phyloP scores from a whole-genome alignment of 768 basidiomycete species.

The Ramaria rubella region DNA sequence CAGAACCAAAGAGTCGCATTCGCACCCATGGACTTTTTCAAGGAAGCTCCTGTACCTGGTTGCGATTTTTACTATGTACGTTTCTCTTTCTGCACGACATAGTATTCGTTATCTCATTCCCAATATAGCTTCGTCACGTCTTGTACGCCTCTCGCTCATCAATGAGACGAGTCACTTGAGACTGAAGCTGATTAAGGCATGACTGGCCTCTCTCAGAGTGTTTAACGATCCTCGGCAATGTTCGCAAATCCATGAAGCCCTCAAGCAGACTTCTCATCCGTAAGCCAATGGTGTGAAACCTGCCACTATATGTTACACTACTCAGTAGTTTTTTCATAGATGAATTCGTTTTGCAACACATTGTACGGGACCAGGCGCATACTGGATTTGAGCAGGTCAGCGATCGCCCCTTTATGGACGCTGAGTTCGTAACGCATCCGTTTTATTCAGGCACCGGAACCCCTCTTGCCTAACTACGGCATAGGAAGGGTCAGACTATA shows the following conservation, averaged over 20 bases:
- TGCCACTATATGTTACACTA: not conserved
- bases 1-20: conserved; percentile 32
- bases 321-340: conserved; percentile 19
- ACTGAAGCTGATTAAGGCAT: conserved; percentile 24
- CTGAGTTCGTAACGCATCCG: not conserved
- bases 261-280: conserved; percentile 33
- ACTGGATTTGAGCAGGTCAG: not conserved
- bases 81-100: not conserved
- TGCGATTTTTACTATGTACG: conserved; percentile 39
- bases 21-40: conserved; percentile 34
- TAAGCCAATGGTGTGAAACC: conserved; percentile 20
- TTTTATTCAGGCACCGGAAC: conserved; percentile 33
- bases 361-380: conserved; percentile 10
- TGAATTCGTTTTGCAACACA: conserved; percentile 32
- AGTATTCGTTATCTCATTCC: not conserved
- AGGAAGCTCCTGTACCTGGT: conserved; percentile 28
- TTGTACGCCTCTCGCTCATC: conserved; percentile 22
- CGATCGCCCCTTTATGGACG: not conserved
- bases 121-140: conserved; percentile 29
- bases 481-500: conserved; percentile 35
- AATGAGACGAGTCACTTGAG: not conserved
- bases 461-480: conserved; percentile 43
- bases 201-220: conserved; percentile 36
- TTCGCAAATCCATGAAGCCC: conserved; percentile 31
- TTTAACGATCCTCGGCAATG: conserved; percentile 29